A percentile compares a stretch with the other conserved stretches of the same genome.
phyloP scores from a whole-genome alignment of 306 rosid species.

The Macrotyloma uniflorum region DNA sequence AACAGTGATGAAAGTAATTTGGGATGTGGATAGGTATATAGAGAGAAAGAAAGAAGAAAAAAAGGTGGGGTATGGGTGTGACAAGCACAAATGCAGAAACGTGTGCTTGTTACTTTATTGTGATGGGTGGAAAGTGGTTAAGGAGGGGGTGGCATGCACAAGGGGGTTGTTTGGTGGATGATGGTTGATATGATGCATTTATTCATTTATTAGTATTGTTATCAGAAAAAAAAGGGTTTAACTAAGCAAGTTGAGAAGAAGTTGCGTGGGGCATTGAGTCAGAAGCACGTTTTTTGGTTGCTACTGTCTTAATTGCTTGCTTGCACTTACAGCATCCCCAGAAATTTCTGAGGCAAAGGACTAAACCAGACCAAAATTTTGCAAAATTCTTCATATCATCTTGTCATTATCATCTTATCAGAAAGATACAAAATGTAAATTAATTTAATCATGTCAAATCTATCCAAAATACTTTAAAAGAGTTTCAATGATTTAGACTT shows the following conservation, averaged over 20 bases:
- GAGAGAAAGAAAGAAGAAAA: not conserved
- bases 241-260: too few species aligned
- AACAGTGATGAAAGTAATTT: not conserved
- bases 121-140: constrained; percentile 32
- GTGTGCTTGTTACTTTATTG: constrained; percentile 39
- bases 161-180: constrained; percentile 41
- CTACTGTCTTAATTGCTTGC: constrained; percentile 21
- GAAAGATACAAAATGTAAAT: not conserved
- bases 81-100: constrained; percentile 29
- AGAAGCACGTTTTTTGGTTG: not conserved
- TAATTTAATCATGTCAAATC: too few species aligned
- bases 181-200: constrained; percentile 10
- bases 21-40: constrained; percentile 38
- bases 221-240: too few species aligned
- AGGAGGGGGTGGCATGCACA: constrained; percentile 16
- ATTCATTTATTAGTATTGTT: not conserved
- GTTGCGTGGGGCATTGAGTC: too few species aligned
- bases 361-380: not conserved
- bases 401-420: not conserved
- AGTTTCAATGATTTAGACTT: too few species aligned
- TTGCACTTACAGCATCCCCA: not conserved
- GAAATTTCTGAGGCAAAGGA: constrained; percentile 21
- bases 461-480: too few species aligned
- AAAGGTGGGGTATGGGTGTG: constrained; percentile 13
- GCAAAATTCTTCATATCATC: not conserved